Percentiles rank a stretch among this genome's conserved stretches.
These are phyloP conservation scores for Colletotrichum cordylinicola DNA, from an alignment of 2,329 filamentous ascomycete species.

Conservation along the genomic window DNA sequence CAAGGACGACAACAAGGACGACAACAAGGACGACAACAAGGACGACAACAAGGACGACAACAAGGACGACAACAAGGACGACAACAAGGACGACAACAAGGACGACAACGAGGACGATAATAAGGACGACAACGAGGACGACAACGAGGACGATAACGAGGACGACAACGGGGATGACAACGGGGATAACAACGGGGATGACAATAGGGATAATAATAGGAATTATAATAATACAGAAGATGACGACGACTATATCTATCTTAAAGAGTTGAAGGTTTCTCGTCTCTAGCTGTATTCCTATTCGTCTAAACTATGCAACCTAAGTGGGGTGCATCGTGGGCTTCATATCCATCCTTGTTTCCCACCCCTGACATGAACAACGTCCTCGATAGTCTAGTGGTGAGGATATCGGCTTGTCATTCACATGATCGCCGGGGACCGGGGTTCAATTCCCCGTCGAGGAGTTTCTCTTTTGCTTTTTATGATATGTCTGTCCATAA, in stretches of 20 bases:
- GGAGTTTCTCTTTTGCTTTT: not conserved
- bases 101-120: no score
- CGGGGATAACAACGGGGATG: no score
- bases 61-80: no score
- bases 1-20: no score
- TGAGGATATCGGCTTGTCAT: not conserved
- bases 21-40: no score
- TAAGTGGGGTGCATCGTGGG: not conserved
- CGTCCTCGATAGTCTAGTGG: not conserved
- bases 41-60: no score
- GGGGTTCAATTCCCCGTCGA: not conserved
- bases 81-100: no score
- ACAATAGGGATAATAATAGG: no score
- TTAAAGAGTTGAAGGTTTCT: not conserved
- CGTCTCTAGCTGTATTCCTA: not conserved
- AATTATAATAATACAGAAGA: not conserved
- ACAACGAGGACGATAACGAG: no score
- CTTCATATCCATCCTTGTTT: not conserved
- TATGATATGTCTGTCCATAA: not conserved
- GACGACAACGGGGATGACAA: no score
- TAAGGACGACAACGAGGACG: no score
- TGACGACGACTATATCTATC: no score
- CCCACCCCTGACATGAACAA: rapidly evolving
- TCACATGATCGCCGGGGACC: not conserved
- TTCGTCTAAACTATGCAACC: not conserved